A percentile compares a stretch with the other conserved stretches of the same genome.
Evolutionary conservation across 176 grass and related monocot species (phyloP).

Genomic region (Secale cereale): DNA sequence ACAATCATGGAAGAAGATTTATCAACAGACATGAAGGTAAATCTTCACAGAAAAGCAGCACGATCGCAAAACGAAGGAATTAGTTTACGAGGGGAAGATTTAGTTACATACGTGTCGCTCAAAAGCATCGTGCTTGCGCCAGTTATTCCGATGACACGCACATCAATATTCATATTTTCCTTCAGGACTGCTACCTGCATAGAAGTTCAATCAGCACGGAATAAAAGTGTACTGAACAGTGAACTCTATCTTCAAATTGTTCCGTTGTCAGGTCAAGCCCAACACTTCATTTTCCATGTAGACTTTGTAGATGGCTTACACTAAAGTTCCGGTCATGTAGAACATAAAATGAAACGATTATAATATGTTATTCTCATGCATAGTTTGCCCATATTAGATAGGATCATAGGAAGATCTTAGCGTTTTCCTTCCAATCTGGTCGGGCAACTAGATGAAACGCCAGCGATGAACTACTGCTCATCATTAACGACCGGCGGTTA

Average conservation of each 20-base stretch:
- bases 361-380: background rate
- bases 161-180: slow-evolving; percentile 96
- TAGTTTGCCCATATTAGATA: background rate
- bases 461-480: background rate
- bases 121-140: slow-evolving; percentile 79
- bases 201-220: slow-evolving; percentile 10
- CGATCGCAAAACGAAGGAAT: slow-evolving; percentile 8
- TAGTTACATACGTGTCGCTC: slow-evolving; percentile 69
- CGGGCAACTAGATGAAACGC: background rate
- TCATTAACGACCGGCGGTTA: background rate
- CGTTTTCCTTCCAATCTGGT: background rate
- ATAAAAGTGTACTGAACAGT: background rate
- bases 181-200: slow-evolving; percentile 78
- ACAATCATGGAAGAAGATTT: background rate
- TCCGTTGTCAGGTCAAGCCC: background rate
- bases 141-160: slow-evolving; percentile 90
- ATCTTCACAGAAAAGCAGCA: slow-evolving; percentile 6
- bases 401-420: slow-evolving; percentile 5
- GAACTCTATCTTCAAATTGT: background rate
- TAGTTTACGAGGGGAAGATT: background rate
- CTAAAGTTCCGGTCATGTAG: background rate
- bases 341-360: background rate
- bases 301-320: background rate
- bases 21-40: background rate
- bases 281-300: background rate